Conservation (phyloP, 768 basidiomycete genomes). For the Boletus reticuloceps region DNA sequence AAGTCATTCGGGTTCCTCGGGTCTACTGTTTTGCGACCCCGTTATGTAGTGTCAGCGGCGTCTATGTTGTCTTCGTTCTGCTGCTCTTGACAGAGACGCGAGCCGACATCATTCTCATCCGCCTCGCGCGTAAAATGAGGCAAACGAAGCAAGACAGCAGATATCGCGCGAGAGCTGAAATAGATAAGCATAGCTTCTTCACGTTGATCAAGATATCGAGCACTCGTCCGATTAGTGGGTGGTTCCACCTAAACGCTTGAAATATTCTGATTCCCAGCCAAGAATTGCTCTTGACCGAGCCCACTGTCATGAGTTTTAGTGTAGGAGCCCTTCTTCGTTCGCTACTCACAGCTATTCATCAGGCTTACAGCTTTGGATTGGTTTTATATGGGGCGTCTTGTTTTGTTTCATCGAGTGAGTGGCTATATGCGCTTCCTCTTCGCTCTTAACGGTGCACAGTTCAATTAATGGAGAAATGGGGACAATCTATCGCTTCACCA, state of each 20-base stretch:
- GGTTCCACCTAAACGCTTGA: background rate
- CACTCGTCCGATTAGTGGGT: constrained; percentile 69
- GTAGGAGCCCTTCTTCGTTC: constrained; percentile 37
- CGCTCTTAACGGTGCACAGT: constrained; percentile 29
- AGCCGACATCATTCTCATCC: constrained; percentile 63
- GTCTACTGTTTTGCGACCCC: background rate
- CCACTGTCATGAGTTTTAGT: constrained; percentile 69
- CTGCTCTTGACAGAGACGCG: constrained; percentile 73
- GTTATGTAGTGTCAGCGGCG: constrained; percentile 45
- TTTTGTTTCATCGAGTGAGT: constrained; percentile 63
- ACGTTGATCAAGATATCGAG: constrained; percentile 67
- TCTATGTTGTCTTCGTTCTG: constrained; percentile 48
- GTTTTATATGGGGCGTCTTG: constrained; percentile 74
- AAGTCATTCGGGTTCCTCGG: constrained; percentile 1
- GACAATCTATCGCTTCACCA: constrained; percentile 55
- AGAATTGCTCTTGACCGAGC: constrained; percentile 46
- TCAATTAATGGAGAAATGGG: constrained; percentile 57
- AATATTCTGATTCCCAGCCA: background rate
- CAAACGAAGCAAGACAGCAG: constrained; percentile 61
- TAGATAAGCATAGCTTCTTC: constrained; percentile 53
- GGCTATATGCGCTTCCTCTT: background rate
- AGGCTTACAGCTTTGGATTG: constrained; percentile 56
- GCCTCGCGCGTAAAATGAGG: constrained; percentile 59
- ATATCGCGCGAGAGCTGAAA: constrained; percentile 63
- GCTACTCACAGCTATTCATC: constrained; percentile 1